phyloP scores from a whole-genome alignment of 192 early-diverging fungal genomes.

The Coemansia asiatica region DNA sequence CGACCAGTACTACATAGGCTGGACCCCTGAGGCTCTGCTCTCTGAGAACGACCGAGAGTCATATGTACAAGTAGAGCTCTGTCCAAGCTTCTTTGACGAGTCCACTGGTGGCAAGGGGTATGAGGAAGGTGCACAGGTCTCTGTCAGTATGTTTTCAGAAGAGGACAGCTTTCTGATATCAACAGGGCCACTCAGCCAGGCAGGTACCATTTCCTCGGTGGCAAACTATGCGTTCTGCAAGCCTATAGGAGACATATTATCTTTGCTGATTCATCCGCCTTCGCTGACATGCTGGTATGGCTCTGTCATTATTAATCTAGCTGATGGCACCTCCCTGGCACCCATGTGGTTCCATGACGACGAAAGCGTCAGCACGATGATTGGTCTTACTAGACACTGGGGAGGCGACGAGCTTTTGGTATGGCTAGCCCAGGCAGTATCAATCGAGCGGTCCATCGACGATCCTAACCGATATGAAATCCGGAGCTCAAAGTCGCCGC shows the following conservation, averaged over 20 bases:
- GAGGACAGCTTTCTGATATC: conserved; percentile 43
- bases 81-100: conserved; percentile 45
- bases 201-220: conserved; percentile 36
- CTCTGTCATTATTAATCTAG: conserved; percentile 64
- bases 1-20: conserved; percentile 64
- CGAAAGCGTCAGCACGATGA: conserved; percentile 59
- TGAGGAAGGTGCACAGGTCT: conserved; percentile 20
- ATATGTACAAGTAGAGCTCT: conserved; percentile 62
- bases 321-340: conserved; percentile 61
- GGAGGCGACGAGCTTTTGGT: conserved; percentile 71
- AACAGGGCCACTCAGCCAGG: conserved; percentile 39
- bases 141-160: conserved; percentile 34
- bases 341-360: conserved; percentile 79
- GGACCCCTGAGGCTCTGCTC: conserved; percentile 69
- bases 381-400: conserved; percentile 56
- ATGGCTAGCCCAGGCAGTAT: conserved; percentile 55
- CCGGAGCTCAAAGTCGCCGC: conserved; percentile 37
- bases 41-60: conserved; percentile 62
- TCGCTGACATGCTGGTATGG: conserved; percentile 70
- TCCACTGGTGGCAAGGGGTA: neutral
- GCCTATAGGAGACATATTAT: conserved; percentile 59
- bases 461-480: conserved; percentile 49
- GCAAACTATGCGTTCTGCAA: conserved; percentile 65
- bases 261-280: conserved; percentile 66
- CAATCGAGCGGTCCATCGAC: conserved; percentile 45